Base-by-base conservation (phyloP, 768 basidiomycete genomes). In the Kwoniella mangroviensis region DNA sequence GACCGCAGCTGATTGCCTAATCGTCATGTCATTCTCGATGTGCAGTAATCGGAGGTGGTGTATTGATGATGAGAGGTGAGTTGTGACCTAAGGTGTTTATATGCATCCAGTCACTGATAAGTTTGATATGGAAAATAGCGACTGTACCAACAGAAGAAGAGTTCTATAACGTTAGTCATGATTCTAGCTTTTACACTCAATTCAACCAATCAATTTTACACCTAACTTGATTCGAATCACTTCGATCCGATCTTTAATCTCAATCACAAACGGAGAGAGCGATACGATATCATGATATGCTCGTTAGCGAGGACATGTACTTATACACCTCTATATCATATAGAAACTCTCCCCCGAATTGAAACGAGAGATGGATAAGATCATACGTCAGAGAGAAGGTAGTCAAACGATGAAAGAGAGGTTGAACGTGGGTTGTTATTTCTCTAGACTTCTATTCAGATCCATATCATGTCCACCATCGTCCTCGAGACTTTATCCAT, bases 261-360 rank as follows among this genome's bases (percentile, higher is more conserved):
- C 34, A 34, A 34, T 34, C 34, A 34, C 34, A 34, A 34, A 7
- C 34, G 34, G 9, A 34, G 34, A 34, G 34, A 34, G 34, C 34
- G 34, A 34, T 34, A 34, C 34, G 34, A 34, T 34, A 34, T 34
- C 34, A 4, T 34, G 34, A 7, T 34, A 34, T 34, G 34, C 34
- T 7, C 34, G 9, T 34, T 34, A 7, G 34, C 34, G 34, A 34
- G 4, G 34, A 34, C 34, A 34, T 34, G 34, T 34, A 34, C 34
- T 34, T 22, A 63, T 22, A 15, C 22, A n/a, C 17, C 12, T 3
- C 24, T 22, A 12, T 24, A 22, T 15, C 34, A 59, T 26, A 57
- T 73, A 82, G 79, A 62, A 76, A 52, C 62, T 82, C 19, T 78
- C 81, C 26, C 81, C 81, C 3, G 81, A 82, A 55, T 72, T 82